These are phyloP conservation scores for Pichia cactophila DNA, from an alignment of 1,139 yeast genomes.

Conservation along the genomic window DNA sequence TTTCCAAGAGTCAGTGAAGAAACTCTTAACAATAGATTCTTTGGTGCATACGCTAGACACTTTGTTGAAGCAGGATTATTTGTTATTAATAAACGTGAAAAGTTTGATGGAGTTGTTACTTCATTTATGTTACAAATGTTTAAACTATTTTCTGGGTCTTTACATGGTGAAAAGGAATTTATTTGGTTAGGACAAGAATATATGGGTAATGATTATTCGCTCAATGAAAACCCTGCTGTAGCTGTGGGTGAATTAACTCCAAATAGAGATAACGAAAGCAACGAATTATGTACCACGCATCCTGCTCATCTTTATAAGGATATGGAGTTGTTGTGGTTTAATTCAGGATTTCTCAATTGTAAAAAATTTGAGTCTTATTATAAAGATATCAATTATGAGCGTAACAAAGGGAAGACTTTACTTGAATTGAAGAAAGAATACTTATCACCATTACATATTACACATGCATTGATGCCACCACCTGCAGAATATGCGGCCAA, in stretches of 20 bases:
- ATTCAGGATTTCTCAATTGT: conserved; percentile 59
- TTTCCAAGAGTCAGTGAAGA: conserved; percentile 16
- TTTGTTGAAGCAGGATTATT: conserved; percentile 54
- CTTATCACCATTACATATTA: conserved; percentile 38
- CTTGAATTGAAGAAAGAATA: conserved; percentile 32
- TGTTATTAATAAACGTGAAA: conserved; percentile 36
- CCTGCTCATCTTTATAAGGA: conserved; percentile 58
- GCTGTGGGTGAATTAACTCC: conserved; percentile 40
- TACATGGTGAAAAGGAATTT: conserved; percentile 56
- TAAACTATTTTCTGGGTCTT: conserved; percentile 25
- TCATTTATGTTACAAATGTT: conserved; percentile 35
- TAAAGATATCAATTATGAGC: conserved; percentile 28
- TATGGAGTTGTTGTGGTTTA: conserved; percentile 49
- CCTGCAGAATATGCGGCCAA: conserved; percentile 32
- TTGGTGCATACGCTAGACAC: conserved; percentile 42
- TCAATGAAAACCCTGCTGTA: conserved; percentile 44
- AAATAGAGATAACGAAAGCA: conserved; percentile 28
- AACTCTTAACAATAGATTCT: conserved; percentile 28
- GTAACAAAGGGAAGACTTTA: conserved; percentile 21
- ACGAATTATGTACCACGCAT: conserved; percentile 58
- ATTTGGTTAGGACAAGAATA: conserved; percentile 54
- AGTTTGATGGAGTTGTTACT: conserved; percentile 39
- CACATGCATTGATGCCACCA: conserved; percentile 55
- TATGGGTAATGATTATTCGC: conserved; percentile 44
- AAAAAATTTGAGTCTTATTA: conserved; percentile 38